Conservation (phyloP, 148 eudicot species). For the Talinum fruticosum region DNA sequence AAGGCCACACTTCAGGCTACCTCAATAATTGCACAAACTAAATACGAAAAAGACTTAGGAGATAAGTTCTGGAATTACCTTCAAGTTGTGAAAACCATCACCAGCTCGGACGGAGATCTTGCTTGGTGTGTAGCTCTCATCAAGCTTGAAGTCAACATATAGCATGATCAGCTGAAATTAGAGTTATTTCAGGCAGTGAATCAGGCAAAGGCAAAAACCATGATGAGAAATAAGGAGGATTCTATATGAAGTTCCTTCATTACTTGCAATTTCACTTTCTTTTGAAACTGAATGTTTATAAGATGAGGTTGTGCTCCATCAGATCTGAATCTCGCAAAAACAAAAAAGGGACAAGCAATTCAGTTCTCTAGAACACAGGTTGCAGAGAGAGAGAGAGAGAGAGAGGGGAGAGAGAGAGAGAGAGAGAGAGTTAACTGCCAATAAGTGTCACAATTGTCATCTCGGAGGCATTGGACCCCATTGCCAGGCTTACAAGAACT, state of each 20-base stretch:
- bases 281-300: conserved; percentile 92
- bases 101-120: conserved; percentile 87
- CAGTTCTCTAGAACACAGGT: background rate
- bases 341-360: background rate
- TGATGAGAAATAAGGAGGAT: background rate
- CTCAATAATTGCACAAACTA: too few relatives aligned
- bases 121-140: conserved; percentile 96
- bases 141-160: conserved; percentile 93
- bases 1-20: background rate
- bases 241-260: background rate
- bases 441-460: conserved; percentile 73
- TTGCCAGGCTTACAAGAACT: conserved; percentile 96
- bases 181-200: background rate
- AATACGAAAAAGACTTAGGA: too few relatives aligned
- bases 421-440: conserved; percentile 67
- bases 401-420: conserved; percentile 9
- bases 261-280: conserved; percentile 86
- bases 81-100: conserved; percentile 89
- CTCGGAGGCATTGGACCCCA: conserved; percentile 74
- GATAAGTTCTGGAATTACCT: conserved; percentile 33
- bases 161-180: conserved; percentile 62
- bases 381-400: background rate
- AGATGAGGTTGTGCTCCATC: conserved; percentile 97
- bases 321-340: conserved; percentile 50
- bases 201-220: background rate